Conservation (phyloP, 2,329 filamentous ascomycete genomes). For the Trichoderma atrobrunneum region DNA sequence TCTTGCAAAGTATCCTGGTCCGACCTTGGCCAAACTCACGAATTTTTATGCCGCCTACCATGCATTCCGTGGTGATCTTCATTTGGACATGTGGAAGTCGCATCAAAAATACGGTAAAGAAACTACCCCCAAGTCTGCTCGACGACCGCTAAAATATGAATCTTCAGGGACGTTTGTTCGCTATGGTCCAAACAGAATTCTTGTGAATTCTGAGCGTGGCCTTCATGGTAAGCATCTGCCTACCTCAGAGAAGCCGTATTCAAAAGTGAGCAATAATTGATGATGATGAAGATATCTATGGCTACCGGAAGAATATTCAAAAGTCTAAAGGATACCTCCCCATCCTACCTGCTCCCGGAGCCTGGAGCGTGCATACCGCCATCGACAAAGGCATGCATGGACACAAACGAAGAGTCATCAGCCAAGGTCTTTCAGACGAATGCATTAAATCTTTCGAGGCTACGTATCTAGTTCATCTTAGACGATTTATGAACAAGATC, state of each 20-base stretch:
- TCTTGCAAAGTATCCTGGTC: constrained; percentile 16
- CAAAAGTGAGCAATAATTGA: neutral
- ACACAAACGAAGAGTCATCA: neutral
- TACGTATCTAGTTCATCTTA: neutral
- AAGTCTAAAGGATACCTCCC: neutral
- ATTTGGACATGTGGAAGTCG: constrained; percentile 5
- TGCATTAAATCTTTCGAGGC: neutral
- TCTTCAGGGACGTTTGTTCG: neutral
- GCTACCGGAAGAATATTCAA: neutral
- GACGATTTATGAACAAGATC: neutral
- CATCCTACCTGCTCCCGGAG: neutral
- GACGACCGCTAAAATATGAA: neutral
- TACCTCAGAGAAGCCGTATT: neutral
- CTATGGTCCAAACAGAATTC: neutral
- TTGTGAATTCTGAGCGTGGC: constrained; percentile 7
- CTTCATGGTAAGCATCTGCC: neutral
- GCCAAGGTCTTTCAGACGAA: constrained; percentile 1
- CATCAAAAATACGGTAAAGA: constrained; percentile 14
- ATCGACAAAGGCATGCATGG: neutral
- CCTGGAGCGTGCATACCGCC: neutral
- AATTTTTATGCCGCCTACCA: constrained; percentile 13
- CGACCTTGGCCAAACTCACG: constrained; percentile 13
- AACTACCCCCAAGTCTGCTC: neutral
- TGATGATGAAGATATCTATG: neutral
- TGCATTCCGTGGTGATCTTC: constrained; percentile 13